phyloP scores from a whole-genome alignment of 2,329 filamentous ascomycete species.

The Fusarium papillatum region DNA sequence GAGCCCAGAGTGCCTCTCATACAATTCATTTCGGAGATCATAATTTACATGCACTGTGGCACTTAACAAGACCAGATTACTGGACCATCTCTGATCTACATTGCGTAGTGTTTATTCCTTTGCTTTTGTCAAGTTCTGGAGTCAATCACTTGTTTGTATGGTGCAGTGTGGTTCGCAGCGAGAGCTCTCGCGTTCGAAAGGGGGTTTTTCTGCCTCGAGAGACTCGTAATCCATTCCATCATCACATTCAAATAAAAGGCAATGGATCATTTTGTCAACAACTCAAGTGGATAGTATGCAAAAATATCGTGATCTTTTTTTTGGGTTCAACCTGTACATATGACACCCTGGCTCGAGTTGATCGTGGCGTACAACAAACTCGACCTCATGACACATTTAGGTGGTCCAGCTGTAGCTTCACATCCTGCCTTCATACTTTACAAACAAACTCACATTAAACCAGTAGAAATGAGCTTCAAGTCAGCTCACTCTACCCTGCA shows the following conservation, averaged over 20 bases:
- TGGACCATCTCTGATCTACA: neutral
- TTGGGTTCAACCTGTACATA: no score
- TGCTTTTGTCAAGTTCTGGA: neutral
- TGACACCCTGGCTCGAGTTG: no score
- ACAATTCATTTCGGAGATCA: neutral
- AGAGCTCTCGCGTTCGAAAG: neutral
- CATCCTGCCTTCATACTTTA: neutral
- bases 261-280: neutral
- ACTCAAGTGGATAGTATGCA: neutral
- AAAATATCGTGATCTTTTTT: neutral
- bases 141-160: neutral
- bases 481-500: neutral
- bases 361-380: no score
- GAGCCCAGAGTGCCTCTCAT: neutral
- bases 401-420: neutral
- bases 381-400: neutral
- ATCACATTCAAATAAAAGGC: neutral
- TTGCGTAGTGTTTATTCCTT: neutral
- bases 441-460: neutral
- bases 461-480: neutral
- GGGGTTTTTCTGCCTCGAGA: neutral
- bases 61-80: neutral
- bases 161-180: neutral
- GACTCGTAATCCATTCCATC: neutral
- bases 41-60: neutral